Percentiles rank a stretch among this genome's conserved stretches.
These are phyloP conservation scores for Colletotrichum tabaci DNA, from an alignment of 2,329 filamentous ascomycete genomes.

Conservation along the genomic window DNA sequence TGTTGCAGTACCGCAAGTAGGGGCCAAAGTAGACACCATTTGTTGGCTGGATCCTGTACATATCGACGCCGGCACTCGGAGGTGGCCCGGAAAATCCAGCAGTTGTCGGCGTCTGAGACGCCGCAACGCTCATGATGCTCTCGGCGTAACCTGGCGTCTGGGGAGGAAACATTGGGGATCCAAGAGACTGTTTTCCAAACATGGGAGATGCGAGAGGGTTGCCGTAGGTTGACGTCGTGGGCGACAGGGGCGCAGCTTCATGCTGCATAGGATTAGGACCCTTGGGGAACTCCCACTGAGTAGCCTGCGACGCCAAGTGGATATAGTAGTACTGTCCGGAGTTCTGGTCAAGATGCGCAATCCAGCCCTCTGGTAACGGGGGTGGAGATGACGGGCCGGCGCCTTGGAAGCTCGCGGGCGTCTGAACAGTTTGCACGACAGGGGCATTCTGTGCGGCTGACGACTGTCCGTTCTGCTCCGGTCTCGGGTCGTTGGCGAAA, in stretches of 20 bases:
- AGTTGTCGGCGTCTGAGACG: conserved; percentile 80
- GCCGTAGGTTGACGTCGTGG: conserved; percentile 82
- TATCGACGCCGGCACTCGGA: conserved; percentile 88
- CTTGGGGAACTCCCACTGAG: conserved; percentile 99
- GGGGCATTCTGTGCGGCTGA: conserved; percentile 21
- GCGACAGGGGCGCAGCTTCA: conserved; percentile 86
- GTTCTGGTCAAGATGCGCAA: conserved; percentile 93
- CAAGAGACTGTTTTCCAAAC: conserved; percentile 77
- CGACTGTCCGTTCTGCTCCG: conserved; percentile 60
- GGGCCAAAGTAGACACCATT: conserved; percentile 99
- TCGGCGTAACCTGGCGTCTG: conserved; percentile 88
- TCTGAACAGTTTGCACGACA: conserved; percentile 47
- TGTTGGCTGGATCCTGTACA: conserved; percentile 93
- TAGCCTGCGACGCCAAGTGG: conserved; percentile 93
- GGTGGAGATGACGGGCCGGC: conserved; percentile 86
- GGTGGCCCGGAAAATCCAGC: conserved; percentile 92
- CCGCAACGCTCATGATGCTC: conserved; percentile 86
- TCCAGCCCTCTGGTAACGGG: conserved; percentile 97
- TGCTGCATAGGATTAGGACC: conserved; percentile 91
- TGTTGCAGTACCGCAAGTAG: conserved; percentile 95
- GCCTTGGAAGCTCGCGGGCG: conserved; percentile 57
- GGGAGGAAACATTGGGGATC: conserved; percentile 86
- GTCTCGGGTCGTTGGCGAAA: conserved; percentile 86
- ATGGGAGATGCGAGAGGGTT: conserved; percentile 81
- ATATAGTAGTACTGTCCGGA: conserved; percentile 99